phyloP scores from a whole-genome alignment of 257 asterid genomes.

The Ilex aquifolium region DNA sequence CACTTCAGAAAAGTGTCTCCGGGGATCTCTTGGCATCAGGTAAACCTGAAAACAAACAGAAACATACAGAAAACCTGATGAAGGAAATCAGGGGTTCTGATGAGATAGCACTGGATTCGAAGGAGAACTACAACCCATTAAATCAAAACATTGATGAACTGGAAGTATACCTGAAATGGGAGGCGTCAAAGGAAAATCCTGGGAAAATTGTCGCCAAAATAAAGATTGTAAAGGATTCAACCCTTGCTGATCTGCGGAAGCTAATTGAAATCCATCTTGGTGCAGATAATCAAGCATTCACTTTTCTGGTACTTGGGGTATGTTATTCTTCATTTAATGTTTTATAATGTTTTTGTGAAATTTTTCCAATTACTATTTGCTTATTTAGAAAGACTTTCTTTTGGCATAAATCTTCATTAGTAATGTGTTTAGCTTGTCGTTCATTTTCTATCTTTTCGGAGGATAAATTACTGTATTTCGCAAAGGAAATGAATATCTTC shows the following conservation, averaged over 20 bases:
- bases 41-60: constrained; percentile 12
- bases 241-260: constrained; percentile 78
- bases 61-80: constrained; percentile 5
- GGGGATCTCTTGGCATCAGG: constrained; percentile 13
- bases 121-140: constrained; percentile 33
- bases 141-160: constrained; percentile 25
- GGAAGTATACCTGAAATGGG: constrained; percentile 77
- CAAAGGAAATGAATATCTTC: too few relatives aligned
- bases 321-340: background rate
- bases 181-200: constrained; percentile 68
- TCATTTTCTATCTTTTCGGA: too few relatives aligned
- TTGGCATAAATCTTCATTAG: too few relatives aligned
- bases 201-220: constrained; percentile 55
- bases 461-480: too few relatives aligned
- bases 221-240: constrained; percentile 56
- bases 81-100: constrained; percentile 11
- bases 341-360: too few relatives aligned
- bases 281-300: constrained; percentile 50
- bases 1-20: constrained; percentile 11
- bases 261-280: constrained; percentile 68
- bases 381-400: too few relatives aligned
- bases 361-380: background rate
- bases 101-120: constrained; percentile 19
- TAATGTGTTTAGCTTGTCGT: too few relatives aligned
- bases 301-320: constrained; percentile 61